Conservation (phyloP, 768 basidiomycete genomes). For the Austroboletus eburneus region DNA sequence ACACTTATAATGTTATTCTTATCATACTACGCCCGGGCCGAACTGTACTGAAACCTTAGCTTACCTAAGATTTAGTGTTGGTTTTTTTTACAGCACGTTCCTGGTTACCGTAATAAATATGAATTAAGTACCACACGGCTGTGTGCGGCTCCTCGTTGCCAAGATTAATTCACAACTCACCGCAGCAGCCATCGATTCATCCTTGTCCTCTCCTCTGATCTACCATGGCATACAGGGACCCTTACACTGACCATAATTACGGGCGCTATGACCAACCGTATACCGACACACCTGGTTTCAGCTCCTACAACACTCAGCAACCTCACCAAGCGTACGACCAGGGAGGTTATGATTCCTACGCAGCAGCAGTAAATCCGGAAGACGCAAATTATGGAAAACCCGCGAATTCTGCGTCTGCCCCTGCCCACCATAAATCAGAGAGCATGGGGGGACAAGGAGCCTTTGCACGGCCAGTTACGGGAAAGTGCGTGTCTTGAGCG, state of each 20-base stretch:
- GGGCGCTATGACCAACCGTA: constrained; percentile 31
- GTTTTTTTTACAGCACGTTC: too few relatives aligned
- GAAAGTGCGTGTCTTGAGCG: constrained; percentile 26
- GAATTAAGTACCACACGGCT: too few relatives aligned
- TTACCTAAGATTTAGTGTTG: neutral
- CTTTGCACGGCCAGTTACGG: constrained; percentile 33
- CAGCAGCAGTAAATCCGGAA: constrained; percentile 34
- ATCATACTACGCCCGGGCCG: too few relatives aligned
- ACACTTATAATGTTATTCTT: too few relatives aligned
- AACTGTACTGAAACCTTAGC: neutral
- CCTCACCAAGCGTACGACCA: constrained; percentile 55
- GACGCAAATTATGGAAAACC: constrained; percentile 27
- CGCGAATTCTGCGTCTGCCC: constrained; percentile 10
- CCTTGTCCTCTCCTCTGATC: neutral
- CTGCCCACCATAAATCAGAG: constrained; percentile 28
- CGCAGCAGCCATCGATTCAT: constrained; percentile 24
- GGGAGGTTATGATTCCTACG: constrained; percentile 33
- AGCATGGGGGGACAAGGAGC: constrained; percentile 40
- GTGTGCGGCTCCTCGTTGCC: too few relatives aligned
- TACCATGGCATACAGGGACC: constrained; percentile 51
- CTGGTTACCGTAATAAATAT: too few relatives aligned
- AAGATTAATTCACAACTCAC: neutral
- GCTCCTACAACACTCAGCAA: constrained; percentile 42
- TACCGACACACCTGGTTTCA: constrained; percentile 35
- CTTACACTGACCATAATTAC: constrained; percentile 41